Evolutionary conservation across 192 early-diverging fungal species (phyloP).

Genomic region (Dissophora globulifera): DNA sequence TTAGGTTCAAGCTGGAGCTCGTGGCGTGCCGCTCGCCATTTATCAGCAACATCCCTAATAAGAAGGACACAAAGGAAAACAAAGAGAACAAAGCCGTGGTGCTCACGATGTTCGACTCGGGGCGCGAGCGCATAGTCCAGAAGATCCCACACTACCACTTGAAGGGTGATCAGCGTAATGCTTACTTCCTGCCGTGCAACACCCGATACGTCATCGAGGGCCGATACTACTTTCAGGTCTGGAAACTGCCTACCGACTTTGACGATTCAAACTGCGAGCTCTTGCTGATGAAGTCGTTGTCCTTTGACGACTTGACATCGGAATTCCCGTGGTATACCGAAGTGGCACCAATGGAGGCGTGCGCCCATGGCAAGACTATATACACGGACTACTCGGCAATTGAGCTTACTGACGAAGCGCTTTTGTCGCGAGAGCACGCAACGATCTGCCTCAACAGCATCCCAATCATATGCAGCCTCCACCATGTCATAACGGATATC

Average conservation of each 20-base stretch:
- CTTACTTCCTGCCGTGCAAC: neutral
- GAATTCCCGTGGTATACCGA: too few relatives aligned
- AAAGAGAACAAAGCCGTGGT: too few relatives aligned
- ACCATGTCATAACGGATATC: neutral
- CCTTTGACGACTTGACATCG: too few relatives aligned
- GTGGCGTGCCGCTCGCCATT: neutral
- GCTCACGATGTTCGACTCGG: neutral
- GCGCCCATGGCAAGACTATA: neutral
- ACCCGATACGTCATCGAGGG: slow-evolving; percentile 1
- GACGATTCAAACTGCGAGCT: neutral
- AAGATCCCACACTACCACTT: neutral
- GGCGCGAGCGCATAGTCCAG: neutral
- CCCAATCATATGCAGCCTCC: neutral
- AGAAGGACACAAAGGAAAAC: too few relatives aligned
- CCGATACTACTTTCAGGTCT: neutral
- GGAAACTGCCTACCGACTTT: neutral
- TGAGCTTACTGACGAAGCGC: neutral
- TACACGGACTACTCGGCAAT: neutral
- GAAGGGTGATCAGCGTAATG: neutral
- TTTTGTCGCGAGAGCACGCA: neutral
- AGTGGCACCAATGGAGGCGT: too few relatives aligned
- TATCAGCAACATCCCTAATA: neutral
- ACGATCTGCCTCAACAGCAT: neutral
- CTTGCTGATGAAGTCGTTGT: neutral
- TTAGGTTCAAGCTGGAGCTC: neutral